phyloP scores from a whole-genome alignment of 352 stramenopile genomes.

The Phytophthora citrophthora region DNA sequence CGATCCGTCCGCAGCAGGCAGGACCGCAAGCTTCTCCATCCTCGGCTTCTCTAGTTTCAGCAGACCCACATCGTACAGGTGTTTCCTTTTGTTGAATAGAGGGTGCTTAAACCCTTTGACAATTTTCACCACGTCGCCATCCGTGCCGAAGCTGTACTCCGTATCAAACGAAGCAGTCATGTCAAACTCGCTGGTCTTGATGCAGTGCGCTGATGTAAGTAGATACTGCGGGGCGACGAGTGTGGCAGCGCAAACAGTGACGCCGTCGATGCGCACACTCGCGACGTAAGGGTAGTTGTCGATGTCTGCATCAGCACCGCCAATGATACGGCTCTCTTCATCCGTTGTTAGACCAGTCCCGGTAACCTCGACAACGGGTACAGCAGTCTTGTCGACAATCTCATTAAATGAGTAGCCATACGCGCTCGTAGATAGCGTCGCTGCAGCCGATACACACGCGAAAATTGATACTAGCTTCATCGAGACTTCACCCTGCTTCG shows the following conservation, averaged over 20 bases:
- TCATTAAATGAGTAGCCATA: slow-evolving; percentile 26
- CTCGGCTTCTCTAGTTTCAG: slow-evolving; percentile 56
- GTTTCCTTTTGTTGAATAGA: slow-evolving; percentile 34
- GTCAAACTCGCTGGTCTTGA: slow-evolving; percentile 40
- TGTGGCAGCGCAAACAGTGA: slow-evolving; percentile 65
- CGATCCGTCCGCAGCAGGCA: slow-evolving; percentile 51
- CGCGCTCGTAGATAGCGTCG: slow-evolving; percentile 5
- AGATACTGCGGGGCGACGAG: slow-evolving; percentile 72
- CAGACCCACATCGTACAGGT: slow-evolving; percentile 53
- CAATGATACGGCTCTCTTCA: slow-evolving; percentile 38
- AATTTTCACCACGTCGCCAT: slow-evolving; percentile 32
- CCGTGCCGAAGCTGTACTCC: slow-evolving; percentile 26
- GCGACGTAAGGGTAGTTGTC: slow-evolving; percentile 60
- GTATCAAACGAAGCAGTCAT: slow-evolving; percentile 39
- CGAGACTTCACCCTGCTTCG: background rate
- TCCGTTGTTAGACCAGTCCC: slow-evolving; percentile 26
- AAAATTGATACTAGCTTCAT: slow-evolving; percentile 33
- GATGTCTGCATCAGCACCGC: slow-evolving; percentile 15
- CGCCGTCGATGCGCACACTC: slow-evolving; percentile 53
- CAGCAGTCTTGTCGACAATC: background rate
- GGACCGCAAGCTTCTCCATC: slow-evolving; percentile 35
- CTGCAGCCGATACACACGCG: slow-evolving; percentile 7
- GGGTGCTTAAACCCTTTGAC: slow-evolving; percentile 30
- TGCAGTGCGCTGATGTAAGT: slow-evolving; percentile 72
- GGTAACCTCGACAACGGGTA: slow-evolving; percentile 8